A percentile compares a stretch with the other conserved stretches of the same genome.
phyloP scores from a whole-genome alignment of 441 rosid genomes.

The Pelargonium fulgidum region DNA sequence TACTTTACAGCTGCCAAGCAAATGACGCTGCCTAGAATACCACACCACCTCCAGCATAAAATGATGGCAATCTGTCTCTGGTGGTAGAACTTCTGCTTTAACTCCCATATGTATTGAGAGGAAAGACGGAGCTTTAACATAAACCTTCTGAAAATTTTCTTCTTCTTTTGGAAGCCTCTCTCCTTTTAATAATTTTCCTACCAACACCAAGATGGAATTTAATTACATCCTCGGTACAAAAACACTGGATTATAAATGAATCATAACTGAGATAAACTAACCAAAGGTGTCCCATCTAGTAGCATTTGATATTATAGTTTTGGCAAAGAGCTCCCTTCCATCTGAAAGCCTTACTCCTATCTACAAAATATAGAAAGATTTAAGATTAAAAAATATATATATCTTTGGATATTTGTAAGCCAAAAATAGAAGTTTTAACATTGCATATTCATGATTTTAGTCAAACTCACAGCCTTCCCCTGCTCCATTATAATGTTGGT shows the following conservation, averaged over 20 bases:
- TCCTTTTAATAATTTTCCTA: conserved; percentile 81
- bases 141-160: conserved; percentile 75
- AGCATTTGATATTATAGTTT: conserved; percentile 89
- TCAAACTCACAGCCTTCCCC: conserved; percentile 74
- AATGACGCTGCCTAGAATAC: conserved; percentile 9
- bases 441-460: conserved; percentile 7
- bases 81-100: conserved; percentile 73
- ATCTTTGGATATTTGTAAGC: conserved; percentile 2
- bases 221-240: conserved; percentile 7
- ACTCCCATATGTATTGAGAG: conserved; percentile 97
- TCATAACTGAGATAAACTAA: conserved; percentile 30
- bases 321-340: conserved; percentile 70
- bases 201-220: conserved; percentile 3
- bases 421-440: conserved; percentile 12
- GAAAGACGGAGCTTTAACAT: conserved; percentile 95
- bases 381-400: background rate
- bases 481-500: conserved; percentile 60
- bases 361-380: conserved; percentile 32
- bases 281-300: conserved; percentile 99
- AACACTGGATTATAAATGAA: background rate
- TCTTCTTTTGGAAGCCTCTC: conserved; percentile 85
- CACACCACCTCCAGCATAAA: conserved; percentile 77
- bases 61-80: conserved; percentile 89
- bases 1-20: conserved; percentile 4
- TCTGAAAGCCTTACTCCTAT: conserved; percentile 82